phyloP scores from a whole-genome alignment of 495 filamentous ascomycete species.

The Patellaria atrata region DNA sequence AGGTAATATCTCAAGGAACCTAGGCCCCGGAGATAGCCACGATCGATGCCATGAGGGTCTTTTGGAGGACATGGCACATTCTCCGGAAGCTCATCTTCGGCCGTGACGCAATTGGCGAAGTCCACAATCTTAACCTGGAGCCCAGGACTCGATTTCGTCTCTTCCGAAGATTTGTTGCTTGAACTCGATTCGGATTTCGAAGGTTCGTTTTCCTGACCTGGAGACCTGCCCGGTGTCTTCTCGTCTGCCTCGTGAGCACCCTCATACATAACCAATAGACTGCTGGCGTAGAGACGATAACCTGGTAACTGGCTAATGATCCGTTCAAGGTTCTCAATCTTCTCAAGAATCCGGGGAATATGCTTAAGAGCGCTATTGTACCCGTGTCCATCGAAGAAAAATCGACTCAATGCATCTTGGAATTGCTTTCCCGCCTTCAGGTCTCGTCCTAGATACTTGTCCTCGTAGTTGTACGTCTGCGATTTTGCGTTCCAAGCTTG shows the following conservation, averaged over 20 bases:
- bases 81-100: conserved; percentile 52
- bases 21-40: conserved; percentile 78
- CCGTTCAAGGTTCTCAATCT: conserved; percentile 63
- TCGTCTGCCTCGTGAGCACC: conserved; percentile 31
- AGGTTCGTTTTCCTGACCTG: conserved; percentile 17
- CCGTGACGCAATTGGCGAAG: conserved; percentile 93
- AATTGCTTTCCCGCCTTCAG: conserved; percentile 83
- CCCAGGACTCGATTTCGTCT: conserved; percentile 29
- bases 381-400: conserved; percentile 82
- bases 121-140: conserved; percentile 96
- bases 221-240: conserved; percentile 3
- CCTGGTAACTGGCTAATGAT: conserved; percentile 67
- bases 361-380: conserved; percentile 62
- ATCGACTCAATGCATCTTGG: conserved; percentile 73
- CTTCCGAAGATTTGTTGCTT: not conserved
- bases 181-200: conserved; percentile 1
- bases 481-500: conserved; percentile 85
- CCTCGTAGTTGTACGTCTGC: conserved; percentile 73
- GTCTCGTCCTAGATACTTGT: conserved; percentile 92
- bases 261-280: conserved; percentile 87
- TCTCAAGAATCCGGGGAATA: conserved; percentile 74
- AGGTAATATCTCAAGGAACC: conserved; percentile 73
- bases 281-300: conserved; percentile 92
- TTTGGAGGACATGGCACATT: conserved; percentile 65
- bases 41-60: conserved; percentile 65